phyloP scores from a whole-genome alignment of 345 rosid species.

The Viola odorata region DNA sequence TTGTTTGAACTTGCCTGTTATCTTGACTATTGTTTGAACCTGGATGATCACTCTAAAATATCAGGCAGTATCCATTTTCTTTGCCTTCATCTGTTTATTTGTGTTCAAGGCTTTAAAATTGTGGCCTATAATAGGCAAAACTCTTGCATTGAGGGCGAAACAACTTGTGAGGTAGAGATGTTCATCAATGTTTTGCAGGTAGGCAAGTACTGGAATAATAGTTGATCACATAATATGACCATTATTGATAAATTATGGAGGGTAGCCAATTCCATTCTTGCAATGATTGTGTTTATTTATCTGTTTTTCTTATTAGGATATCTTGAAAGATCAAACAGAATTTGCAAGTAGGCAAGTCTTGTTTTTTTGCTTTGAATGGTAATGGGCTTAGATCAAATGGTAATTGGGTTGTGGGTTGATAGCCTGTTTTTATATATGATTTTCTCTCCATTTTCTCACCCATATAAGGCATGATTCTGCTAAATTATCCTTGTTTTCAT shows the following conservation, averaged over 20 bases:
- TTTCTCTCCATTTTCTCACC: too few species aligned
- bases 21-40: too few species aligned
- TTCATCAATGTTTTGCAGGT: conserved; percentile 61
- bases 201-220: not conserved
- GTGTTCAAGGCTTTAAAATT: not conserved
- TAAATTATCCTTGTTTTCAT: too few species aligned
- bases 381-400: too few species aligned
- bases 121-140: not conserved
- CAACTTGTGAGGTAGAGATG: conserved; percentile 43
- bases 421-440: too few species aligned
- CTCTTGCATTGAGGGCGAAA: too few species aligned
- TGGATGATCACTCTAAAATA: conserved; percentile 52
- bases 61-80: conserved; percentile 73
- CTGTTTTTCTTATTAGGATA: conserved; percentile 36
- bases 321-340: conserved; percentile 30
- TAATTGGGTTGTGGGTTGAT: too few species aligned
- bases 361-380: too few species aligned
- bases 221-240: not conserved
- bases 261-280: not conserved
- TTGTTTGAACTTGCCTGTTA: too few species aligned
- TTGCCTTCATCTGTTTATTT: not conserved
- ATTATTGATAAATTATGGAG: not conserved
- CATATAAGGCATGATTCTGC: too few species aligned
- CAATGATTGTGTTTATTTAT: conserved; percentile 14
- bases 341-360: not conserved